Percentiles rank a stretch among this genome's conserved stretches.
These are phyloP conservation scores for Camptophora hylomeconis DNA, from an alignment of 2,329 filamentous ascomycete genomes.

Conservation along the genomic window DNA sequence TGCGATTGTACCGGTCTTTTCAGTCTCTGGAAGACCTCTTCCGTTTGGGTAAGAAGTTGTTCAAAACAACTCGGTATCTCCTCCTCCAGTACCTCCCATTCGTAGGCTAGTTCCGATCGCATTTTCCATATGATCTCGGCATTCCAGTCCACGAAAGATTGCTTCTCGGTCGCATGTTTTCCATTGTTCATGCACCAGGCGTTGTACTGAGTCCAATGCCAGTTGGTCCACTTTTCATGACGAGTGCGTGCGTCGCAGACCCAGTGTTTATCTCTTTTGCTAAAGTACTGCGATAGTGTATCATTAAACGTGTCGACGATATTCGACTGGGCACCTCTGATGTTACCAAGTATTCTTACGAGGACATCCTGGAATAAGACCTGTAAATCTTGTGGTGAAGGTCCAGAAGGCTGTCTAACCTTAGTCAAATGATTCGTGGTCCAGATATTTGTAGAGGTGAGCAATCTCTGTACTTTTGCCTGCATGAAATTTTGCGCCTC, in stretches of 20 bases:
- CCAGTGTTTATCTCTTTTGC: constrained; percentile 8
- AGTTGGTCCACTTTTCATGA: constrained; percentile 5
- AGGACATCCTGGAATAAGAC: no score
- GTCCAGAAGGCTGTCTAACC: no score
- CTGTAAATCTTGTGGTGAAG: no score
- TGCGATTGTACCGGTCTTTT: no score
- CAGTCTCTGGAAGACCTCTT: no score
- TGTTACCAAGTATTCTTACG: constrained; percentile 8
- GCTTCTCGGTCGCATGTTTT: constrained; percentile 14
- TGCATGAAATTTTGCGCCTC: constrained; percentile 21
- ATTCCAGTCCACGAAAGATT: constrained; percentile 20
- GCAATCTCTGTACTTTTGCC: constrained; percentile 17
- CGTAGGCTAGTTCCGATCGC: constrained; percentile 19
- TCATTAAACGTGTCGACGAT: no score
- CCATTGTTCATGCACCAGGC: constrained; percentile 22
- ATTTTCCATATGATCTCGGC: constrained; percentile 23
- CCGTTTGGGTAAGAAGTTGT: no score
- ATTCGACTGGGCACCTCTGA: no score
- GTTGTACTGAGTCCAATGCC: constrained; percentile 19
- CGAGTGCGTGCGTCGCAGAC: constrained; percentile 7
- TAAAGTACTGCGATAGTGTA: no score
- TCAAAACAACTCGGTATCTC: constrained; percentile 13
- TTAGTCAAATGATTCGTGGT: no score
- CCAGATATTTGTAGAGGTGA: constrained; percentile 22
- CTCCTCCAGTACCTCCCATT: constrained; percentile 21